A percentile compares a stretch with the other conserved stretches of the same genome.
phyloP scores from a whole-genome alignment of 2,329 filamentous ascomycete species.

The Ploettnerulaceae sp. region DNA sequence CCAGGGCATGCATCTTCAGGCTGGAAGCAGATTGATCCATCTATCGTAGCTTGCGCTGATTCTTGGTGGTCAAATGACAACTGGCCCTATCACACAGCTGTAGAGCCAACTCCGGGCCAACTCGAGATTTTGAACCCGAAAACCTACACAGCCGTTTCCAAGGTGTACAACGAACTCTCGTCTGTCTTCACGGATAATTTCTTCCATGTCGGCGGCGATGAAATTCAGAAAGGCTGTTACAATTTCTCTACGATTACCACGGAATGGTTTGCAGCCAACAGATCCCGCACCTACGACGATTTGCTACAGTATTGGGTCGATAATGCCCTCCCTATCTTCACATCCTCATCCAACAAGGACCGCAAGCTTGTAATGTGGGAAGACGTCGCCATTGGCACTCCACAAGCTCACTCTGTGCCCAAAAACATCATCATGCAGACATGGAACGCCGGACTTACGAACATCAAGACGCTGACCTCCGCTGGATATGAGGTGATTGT shows the following conservation, averaged over 20 bases:
- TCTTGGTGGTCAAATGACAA: constrained; percentile 58
- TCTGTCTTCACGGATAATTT: constrained; percentile 66
- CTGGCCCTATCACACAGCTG: constrained; percentile 60
- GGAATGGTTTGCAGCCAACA: constrained; percentile 64
- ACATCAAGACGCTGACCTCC: constrained; percentile 54
- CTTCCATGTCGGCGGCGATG: constrained; percentile 84
- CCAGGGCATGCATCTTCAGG: constrained; percentile 65
- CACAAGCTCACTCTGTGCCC: constrained; percentile 48
- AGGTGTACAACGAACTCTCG: constrained; percentile 62
- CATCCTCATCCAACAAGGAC: constrained; percentile 58
- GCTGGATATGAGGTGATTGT: constrained; percentile 66
- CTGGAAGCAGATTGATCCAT: constrained; percentile 60
- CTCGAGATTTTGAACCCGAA: constrained; percentile 67
- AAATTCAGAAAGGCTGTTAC: constrained; percentile 55
- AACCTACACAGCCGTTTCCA: constrained; percentile 53
- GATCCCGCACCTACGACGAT: constrained; percentile 60
- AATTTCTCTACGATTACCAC: constrained; percentile 48
- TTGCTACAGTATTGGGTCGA: constrained; percentile 68
- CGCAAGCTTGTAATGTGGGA: constrained; percentile 72
- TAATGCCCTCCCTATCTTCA: constrained; percentile 55
- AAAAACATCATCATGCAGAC: constrained; percentile 71
- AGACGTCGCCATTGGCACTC: constrained; percentile 67
- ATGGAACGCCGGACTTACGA: constrained; percentile 61
- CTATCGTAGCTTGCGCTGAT: constrained; percentile 53
- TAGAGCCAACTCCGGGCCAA: constrained; percentile 51